Conservation (phyloP, 164 flowering plant species). For the Annona squamosa region DNA sequence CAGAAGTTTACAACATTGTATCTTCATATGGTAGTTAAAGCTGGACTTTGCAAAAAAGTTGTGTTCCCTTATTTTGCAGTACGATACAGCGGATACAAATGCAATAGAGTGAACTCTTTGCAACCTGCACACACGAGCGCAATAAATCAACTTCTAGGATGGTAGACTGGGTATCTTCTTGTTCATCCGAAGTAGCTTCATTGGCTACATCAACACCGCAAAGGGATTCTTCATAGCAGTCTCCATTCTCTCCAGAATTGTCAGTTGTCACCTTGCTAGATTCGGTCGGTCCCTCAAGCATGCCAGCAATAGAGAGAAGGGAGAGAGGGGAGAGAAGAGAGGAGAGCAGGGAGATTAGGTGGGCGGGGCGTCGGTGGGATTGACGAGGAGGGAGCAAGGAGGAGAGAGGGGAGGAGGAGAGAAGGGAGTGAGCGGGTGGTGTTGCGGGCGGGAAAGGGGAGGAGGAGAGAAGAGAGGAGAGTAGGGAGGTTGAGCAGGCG, state of each 20-base stretch:
- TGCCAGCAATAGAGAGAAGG: conserved; percentile 10
- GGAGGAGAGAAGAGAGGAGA: no score
- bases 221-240: background rate
- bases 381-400: no score
- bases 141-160: background rate
- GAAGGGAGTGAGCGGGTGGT: no score
- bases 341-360: no score
- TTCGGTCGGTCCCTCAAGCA: conserved; percentile 10
- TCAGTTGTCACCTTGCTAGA: conserved; percentile 4
- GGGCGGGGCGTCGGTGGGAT: no score
- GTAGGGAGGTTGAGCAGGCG: no score
- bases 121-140: background rate
- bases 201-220: background rate
- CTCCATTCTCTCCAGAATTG: conserved; percentile 7
- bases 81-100: background rate
- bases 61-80: no score
- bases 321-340: no score
- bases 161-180: background rate
- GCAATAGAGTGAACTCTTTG: background rate
- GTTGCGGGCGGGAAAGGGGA: no score
- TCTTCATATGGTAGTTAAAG: background rate
- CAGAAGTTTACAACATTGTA: background rate
- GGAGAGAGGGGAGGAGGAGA: no score
- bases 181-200: background rate
- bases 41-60: background rate